These are phyloP conservation scores for Immersiella caudata DNA, from an alignment of 495 filamentous ascomycete species.

Conservation along the genomic window DNA sequence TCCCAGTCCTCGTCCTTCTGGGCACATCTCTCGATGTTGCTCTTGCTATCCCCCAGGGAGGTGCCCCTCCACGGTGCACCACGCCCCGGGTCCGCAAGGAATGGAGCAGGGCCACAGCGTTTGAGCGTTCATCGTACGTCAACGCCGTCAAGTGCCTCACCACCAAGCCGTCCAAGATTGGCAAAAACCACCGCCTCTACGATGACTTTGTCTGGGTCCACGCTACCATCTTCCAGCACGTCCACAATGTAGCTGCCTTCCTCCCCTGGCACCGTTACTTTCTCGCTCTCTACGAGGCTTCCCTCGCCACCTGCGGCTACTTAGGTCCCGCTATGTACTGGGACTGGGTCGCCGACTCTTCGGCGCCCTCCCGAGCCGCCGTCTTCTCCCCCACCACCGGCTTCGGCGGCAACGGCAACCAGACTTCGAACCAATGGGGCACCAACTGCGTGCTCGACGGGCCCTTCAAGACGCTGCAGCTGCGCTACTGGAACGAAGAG, in stretches of 20 bases:
- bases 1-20: neutral
- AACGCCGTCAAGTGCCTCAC: too few species aligned
- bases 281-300: neutral
- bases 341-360: constrained; percentile 4
- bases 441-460: constrained; percentile 9
- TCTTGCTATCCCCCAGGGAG: neutral
- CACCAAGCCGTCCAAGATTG: neutral
- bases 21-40: neutral
- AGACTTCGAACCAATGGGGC: neutral
- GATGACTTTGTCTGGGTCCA: constrained; percentile 14
- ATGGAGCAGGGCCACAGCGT: neutral
- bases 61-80: neutral
- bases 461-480: constrained; percentile 7
- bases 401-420: too few species aligned
- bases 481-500: neutral
- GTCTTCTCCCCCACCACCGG: neutral
- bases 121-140: constrained; percentile 2
- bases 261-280: constrained; percentile 18
- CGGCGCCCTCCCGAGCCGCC: neutral
- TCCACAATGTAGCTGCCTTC: neutral
- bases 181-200: neutral
- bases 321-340: constrained; percentile 5
- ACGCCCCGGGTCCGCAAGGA: constrained; percentile 10
- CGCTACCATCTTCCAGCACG: neutral
- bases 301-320: constrained; percentile 9